Evolutionary conservation across 2,329 filamentous ascomycete species (phyloP), one percentile per base, ranked within the genome.

Genomic region (Lecanicillium sp.): DNA sequence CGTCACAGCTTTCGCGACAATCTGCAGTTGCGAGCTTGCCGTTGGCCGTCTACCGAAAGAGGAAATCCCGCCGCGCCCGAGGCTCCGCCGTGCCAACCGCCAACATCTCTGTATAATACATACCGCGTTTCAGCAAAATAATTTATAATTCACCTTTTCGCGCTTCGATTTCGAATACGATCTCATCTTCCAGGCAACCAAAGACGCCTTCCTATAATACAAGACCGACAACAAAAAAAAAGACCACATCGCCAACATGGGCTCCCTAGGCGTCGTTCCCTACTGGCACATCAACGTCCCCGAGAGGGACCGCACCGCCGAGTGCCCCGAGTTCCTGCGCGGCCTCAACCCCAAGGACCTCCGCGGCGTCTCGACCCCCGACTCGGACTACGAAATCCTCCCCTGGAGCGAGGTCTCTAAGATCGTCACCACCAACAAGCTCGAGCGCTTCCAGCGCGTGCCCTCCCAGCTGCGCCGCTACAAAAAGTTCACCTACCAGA

Each of bases 251-350:
- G 14, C 7, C 4, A 26, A 29, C 21, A 73, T 74, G 71, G 69
- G 69, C 30, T 60, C 58, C 23, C 54, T 57, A 41, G 48, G 54
- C 32, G 48, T 50, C 50, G 51, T 66, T 11, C 83, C 85, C 0
- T 95, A 85, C 70, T 95, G 90, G 90, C 84, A 91, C 53, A 75
- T 86, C 65, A 95, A 95, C 64, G 69, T 94, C 14, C 81, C 86
- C 0, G 66, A 70, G 29, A 62, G 72, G 21, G 67, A 84, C 53
- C 79, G 83, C 62, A 80, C 83, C 0, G 57, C 66, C 2, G 72
- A 81, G 45, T 95, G 90, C 60, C 90, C 90, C 0, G 73, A 77
- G 5, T 93, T 80, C 61, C 77, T 96, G 30, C 65, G 61, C 43
- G 72, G 78, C 54, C 68, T 84, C 48, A 75, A 72, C 42, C 68